Conservation (phyloP, 495 filamentous ascomycete genomes). For the Amphirosellinia nigrospora region DNA sequence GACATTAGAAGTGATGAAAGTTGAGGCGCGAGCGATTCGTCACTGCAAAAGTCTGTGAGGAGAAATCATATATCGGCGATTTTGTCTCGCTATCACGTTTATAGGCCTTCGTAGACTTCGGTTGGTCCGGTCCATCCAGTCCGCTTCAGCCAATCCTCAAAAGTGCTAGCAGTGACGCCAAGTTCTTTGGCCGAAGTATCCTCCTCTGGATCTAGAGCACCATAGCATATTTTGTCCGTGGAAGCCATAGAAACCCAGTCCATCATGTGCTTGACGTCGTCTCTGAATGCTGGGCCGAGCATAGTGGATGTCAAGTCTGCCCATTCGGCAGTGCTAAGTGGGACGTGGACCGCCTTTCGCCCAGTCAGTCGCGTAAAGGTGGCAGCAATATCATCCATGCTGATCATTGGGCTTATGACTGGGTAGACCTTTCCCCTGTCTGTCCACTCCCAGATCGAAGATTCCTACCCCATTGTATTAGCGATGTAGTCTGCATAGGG, state of each 20-base stretch:
- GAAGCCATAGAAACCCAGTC: slow-evolving; percentile 9
- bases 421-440: slow-evolving; percentile 8
- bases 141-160: slow-evolving; percentile 13
- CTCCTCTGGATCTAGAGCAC: slow-evolving; percentile 14
- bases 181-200: slow-evolving; percentile 14
- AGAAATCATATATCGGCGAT: not conserved
- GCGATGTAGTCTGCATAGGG: no score
- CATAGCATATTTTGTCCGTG: slow-evolving; percentile 14
- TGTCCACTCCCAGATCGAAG: no score
- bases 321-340: slow-evolving; percentile 11
- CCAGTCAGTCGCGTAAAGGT: slow-evolving; percentile 12
- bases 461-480: no score
- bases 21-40: no score
- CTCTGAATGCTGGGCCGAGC: slow-evolving; percentile 15
- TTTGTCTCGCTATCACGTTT: not conserved
- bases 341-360: slow-evolving; percentile 5
- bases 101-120: slow-evolving; percentile 4
- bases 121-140: slow-evolving; percentile 16
- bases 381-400: slow-evolving; percentile 13
- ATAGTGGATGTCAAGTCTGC: slow-evolving; percentile 5
- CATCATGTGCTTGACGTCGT: slow-evolving; percentile 16
- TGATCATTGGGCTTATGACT: slow-evolving; percentile 6
- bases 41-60: no score
- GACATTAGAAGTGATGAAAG: no score
- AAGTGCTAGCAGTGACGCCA: slow-evolving; percentile 12